Percentiles rank a stretch among this genome's conserved stretches.
These are phyloP conservation scores for Scedosporium boydii DNA, from an alignment of 2,329 filamentous ascomycete species.

Conservation along the genomic window DNA sequence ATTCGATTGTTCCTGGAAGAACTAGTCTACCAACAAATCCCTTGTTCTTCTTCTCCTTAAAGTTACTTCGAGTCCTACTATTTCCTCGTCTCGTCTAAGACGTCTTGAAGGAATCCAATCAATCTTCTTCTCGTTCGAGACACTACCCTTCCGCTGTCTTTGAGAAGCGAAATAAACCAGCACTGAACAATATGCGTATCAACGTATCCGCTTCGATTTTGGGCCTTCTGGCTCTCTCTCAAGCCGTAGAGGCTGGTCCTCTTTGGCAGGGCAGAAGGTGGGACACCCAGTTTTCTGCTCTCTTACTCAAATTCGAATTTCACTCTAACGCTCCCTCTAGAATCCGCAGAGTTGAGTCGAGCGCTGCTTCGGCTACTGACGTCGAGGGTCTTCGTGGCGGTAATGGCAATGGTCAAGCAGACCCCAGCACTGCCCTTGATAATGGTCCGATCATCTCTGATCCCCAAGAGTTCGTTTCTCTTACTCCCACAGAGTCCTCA, in stretches of 20 bases:
- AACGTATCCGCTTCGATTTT: background rate
- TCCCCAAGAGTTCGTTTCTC: constrained; percentile 2
- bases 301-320: background rate
- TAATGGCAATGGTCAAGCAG: background rate
- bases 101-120: background rate
- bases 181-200: background rate
- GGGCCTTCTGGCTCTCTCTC: background rate
- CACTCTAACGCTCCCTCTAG: background rate
- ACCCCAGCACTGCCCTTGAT: background rate
- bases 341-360: background rate
- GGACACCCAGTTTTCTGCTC: background rate
- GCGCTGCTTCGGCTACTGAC: background rate
- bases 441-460: background rate
- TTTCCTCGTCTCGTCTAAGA: background rate
- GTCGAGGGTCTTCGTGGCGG: background rate
- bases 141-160: background rate
- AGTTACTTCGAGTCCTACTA: background rate
- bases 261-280: constrained; percentile 1
- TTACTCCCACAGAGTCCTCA: background rate
- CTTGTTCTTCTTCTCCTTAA: background rate
- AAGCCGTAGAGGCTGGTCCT: background rate
- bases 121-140: background rate
- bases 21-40: background rate
- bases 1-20: background rate
- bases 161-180: background rate